These are phyloP conservation scores for Grosmannia penicillata DNA, from an alignment of 2,329 filamentous ascomycete species.

Conservation along the genomic window DNA sequence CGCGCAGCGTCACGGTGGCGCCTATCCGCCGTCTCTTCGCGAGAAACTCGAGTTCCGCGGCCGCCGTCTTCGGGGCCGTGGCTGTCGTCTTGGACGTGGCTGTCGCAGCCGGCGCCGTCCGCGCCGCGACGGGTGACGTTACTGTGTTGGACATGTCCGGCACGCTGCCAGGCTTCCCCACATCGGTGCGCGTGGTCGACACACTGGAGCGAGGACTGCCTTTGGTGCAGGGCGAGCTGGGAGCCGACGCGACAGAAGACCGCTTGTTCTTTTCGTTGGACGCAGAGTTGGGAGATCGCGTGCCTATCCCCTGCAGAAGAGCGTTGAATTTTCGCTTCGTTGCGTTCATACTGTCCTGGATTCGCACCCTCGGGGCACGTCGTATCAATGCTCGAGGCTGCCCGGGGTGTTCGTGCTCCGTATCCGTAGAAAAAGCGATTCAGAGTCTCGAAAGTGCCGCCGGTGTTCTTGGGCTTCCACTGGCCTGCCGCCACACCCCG, in stretches of 20 bases:
- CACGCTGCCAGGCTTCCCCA: no score
- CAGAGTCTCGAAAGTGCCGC: neutral
- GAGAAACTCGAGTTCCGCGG: constrained; percentile 25
- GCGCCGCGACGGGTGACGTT: neutral
- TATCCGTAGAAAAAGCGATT: no score
- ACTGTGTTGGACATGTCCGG: no score
- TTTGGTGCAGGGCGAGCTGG: neutral
- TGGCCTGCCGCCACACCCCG: no score
- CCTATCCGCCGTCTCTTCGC: constrained; percentile 39
- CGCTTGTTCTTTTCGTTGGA: constrained; percentile 19
- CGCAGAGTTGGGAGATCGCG: constrained; percentile 26
- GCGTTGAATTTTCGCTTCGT: constrained; percentile 77
- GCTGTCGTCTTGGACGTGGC: neutral
- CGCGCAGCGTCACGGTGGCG: constrained; percentile 13
- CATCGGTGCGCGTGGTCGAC: no score
- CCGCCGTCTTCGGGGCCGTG: constrained; percentile 1
- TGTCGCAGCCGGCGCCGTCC: constrained; percentile 3
- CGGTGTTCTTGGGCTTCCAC: neutral
- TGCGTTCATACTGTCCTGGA: constrained; percentile 40
- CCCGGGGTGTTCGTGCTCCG: no score
- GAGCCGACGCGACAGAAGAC: neutral
- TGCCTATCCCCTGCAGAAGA: constrained; percentile 52
- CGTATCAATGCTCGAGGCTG: no score
- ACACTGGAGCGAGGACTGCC: no score
- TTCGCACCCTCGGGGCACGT: neutral